Evolutionary conservation across 108 stramenopile species (phyloP).

Genomic region (Nitzschia palea): DNA sequence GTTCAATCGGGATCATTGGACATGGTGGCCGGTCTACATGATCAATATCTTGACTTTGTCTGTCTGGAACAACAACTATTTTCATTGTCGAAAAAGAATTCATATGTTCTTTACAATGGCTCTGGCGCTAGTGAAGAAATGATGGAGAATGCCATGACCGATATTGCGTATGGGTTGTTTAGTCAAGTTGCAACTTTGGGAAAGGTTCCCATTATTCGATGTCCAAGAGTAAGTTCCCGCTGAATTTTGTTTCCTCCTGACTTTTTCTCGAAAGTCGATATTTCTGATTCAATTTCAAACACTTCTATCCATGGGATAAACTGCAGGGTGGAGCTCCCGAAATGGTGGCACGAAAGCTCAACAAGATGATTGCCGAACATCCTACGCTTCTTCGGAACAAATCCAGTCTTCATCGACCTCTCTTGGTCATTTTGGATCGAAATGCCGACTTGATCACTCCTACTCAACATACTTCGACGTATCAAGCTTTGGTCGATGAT

Average conservation of each 20-base stretch:
- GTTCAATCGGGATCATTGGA: conserved; percentile 82
- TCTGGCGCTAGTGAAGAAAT: conserved; percentile 76
- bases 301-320: too few species aligned
- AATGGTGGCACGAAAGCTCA: conserved; percentile 94
- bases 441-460: conserved; percentile 92
- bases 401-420: conserved; percentile 67
- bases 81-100: conserved; percentile 74
- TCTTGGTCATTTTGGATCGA: conserved; percentile 95
- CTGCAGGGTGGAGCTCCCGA: conserved; percentile 95
- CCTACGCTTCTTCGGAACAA: conserved; percentile 63
- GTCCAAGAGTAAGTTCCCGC: conserved; percentile 62
- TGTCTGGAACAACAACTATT: conserved; percentile 90
- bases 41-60: conserved; percentile 94
- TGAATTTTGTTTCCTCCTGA: neutral
- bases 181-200: conserved; percentile 90
- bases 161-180: conserved; percentile 88
- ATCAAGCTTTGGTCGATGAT: conserved; percentile 97
- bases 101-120: conserved; percentile 88
- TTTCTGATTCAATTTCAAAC: neutral
- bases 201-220: conserved; percentile 90
- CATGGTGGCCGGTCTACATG: conserved; percentile 80
- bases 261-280: too few species aligned
- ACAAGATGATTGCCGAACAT: conserved; percentile 82
- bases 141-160: conserved; percentile 84
- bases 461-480: conserved; percentile 91